A percentile compares a stretch with the other conserved stretches of the same genome.
Conservation (phyloP, 2,329 filamentous ascomycete species). For the Teratosphaeria gauchensis region DNA sequence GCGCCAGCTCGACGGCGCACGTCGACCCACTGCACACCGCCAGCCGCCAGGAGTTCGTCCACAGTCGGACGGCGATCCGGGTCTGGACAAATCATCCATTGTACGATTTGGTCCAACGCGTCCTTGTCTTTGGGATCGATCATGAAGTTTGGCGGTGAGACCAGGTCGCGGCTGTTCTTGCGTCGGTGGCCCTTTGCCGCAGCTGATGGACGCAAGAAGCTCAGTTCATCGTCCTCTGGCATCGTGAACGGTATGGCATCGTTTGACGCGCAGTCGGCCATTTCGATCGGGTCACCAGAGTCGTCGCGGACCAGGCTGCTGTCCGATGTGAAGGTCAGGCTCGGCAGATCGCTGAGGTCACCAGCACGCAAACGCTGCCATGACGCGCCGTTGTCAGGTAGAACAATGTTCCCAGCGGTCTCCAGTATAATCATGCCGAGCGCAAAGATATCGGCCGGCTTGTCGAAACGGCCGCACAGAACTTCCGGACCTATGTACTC, state of each 20-base stretch:
- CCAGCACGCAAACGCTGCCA: conserved; percentile 87
- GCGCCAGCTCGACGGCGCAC: conserved; percentile 71
- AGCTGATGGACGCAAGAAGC: conserved; percentile 25
- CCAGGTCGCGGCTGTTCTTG: conserved; percentile 42
- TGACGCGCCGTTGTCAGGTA: conserved; percentile 83
- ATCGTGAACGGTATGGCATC: conserved; percentile 18
- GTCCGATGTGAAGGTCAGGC: conserved; percentile 69
- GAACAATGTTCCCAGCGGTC: conserved; percentile 83
- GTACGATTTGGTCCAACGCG: conserved; percentile 74
- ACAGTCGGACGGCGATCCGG: conserved; percentile 64
- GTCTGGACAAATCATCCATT: conserved; percentile 76
- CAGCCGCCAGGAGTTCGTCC: conserved; percentile 60
- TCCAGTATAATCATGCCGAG: conserved; percentile 91
- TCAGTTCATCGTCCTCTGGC: conserved; percentile 29
- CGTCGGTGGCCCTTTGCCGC: conserved; percentile 13
- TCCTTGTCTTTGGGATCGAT: conserved; percentile 59
- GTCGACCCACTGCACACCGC: conserved; percentile 72
- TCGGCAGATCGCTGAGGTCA: conserved; percentile 80
- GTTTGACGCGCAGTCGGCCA: conserved; percentile 23
- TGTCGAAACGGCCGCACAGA: conserved; percentile 74
- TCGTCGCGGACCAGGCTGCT: conserved; percentile 64
- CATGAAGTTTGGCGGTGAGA: conserved; percentile 80
- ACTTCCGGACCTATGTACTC: conserved; percentile 95
- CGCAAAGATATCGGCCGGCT: conserved; percentile 87
- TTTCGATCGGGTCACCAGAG: conserved; percentile 50